Percentiles rank a stretch among this genome's conserved stretches.
Evolutionary conservation across 2,329 filamentous ascomycete genomes (phyloP).

Genomic region (Zymoseptoria crescenta): DNA sequence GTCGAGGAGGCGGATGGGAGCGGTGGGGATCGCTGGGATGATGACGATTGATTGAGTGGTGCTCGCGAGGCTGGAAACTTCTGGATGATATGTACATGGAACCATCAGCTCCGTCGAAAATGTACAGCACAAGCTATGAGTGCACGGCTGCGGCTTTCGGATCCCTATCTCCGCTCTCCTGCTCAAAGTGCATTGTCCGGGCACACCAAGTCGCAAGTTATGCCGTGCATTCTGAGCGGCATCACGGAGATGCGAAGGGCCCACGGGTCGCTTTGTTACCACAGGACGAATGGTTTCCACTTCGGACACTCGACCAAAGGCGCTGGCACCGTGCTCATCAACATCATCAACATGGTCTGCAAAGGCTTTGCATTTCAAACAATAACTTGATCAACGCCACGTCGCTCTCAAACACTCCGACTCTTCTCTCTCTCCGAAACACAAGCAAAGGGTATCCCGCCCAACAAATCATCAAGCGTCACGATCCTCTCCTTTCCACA

Average conservation of each 20-base stretch:
- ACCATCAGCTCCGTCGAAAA: background rate
- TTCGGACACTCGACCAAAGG: no score
- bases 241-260: no score
- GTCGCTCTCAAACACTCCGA: no score
- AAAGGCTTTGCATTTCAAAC: no score
- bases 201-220: background rate
- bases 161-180: background rate
- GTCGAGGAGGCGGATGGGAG: conserved; percentile 19
- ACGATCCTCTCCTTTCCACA: background rate
- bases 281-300: no score
- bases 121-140: background rate
- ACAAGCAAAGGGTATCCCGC: background rate
- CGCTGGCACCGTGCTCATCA: no score
- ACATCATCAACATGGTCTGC: no score
- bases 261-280: no score
- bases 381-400: no score
- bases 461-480: background rate
- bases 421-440: background rate
- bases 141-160: background rate
- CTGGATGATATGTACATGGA: background rate
- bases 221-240: no score
- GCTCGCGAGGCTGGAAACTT: background rate
- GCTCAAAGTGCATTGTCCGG: background rate
- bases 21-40: background rate
- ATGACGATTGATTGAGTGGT: conserved; percentile 5